Evolutionary conservation across 1,284 basidiomycete species (phyloP), one percentile per base, ranked within the genome.

Genomic region (Hymenochaete sp.): DNA sequence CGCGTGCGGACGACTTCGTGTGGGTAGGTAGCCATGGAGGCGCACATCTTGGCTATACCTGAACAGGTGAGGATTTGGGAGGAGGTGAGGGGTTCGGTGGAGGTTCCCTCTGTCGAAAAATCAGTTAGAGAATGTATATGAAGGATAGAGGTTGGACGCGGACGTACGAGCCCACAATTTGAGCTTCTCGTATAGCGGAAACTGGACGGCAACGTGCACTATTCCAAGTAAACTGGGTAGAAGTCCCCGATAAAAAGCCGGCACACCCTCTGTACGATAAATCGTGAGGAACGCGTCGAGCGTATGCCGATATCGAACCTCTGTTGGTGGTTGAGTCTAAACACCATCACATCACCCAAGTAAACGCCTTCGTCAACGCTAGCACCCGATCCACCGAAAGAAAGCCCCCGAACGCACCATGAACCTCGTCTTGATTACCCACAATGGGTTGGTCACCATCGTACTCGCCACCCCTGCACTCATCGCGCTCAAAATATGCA

Each of bases 351-450:
- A n/a, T n/a, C n/a, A n/a, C n/a, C n/a, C 43, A 36, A 7, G 27
- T 50, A 19, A 41, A 33, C 48, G 24, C 38, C 29, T 42, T 47
- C 38, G 11, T 38, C n/a, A 38, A 21, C 16, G 32, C 4, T 21
- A n/a, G 3, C 16, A 32, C n/a, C 45, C 31, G 13, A 18, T 26
- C 13, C 27, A 31, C 9, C 26, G 22, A 1, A 8, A 39, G 2
- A 44, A n/a, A 14, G 28, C 33, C 35, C 69, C 76, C 57, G 14
- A 11, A n/a, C 31, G 36, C 59, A 93, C 92, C 93, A 96, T 95
- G 65, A 96, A 96, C 19, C 93, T 79, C 16, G 93, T 96, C 70
- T 96, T 96, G 62, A 97, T 92, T 33, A 97, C 90, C 93, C 93
- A 97, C 5, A 97, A 62, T 0, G 93, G 93, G 64, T 91, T 96